Conservation (phyloP, 2,329 filamentous ascomycete genomes). For the Phialophora tarda region DNA sequence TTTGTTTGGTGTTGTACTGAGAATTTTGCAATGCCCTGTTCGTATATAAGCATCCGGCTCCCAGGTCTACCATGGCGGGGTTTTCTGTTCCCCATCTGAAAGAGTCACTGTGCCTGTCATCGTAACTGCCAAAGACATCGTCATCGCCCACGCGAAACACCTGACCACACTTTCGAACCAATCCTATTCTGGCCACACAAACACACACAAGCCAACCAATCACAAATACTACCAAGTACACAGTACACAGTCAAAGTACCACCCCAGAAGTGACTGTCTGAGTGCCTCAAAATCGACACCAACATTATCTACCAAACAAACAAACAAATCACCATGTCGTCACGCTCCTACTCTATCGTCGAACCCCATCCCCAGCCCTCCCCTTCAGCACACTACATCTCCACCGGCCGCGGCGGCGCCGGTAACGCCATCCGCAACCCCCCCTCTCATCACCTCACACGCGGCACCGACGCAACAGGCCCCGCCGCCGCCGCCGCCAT, state of each 20-base stretch:
- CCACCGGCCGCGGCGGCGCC: slow-evolving; percentile 66
- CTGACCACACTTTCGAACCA: not conserved
- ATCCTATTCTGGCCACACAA: slow-evolving; percentile 4
- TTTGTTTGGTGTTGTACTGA: slow-evolving; percentile 1
- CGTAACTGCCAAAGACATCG: not conserved
- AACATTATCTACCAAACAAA: slow-evolving; percentile 2
- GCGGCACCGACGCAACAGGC: slow-evolving; percentile 51
- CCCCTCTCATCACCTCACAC: slow-evolving; percentile 56
- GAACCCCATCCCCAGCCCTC: slow-evolving; percentile 64
- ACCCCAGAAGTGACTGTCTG: not conserved
- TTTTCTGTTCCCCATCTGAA: slow-evolving; percentile 1
- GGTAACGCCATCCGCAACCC: slow-evolving; percentile 64
- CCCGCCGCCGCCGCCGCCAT: slow-evolving; percentile 52
- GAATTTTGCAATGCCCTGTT: slow-evolving; percentile 11
- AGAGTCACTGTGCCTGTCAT: not conserved
- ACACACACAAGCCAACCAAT: slow-evolving; percentile 3
- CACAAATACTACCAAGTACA: not conserved
- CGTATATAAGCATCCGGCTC: slow-evolving; percentile 18
- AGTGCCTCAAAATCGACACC: not conserved
- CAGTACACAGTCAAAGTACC: too few species aligned
- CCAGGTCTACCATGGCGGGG: not conserved
- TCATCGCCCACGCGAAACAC: not conserved
- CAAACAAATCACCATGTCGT: slow-evolving; percentile 25
- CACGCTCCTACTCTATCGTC: slow-evolving; percentile 59
- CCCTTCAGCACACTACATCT: slow-evolving; percentile 53